phyloP scores from a whole-genome alignment of 1,284 basidiomycete species.

The Cryptococcus jaspeensis region DNA sequence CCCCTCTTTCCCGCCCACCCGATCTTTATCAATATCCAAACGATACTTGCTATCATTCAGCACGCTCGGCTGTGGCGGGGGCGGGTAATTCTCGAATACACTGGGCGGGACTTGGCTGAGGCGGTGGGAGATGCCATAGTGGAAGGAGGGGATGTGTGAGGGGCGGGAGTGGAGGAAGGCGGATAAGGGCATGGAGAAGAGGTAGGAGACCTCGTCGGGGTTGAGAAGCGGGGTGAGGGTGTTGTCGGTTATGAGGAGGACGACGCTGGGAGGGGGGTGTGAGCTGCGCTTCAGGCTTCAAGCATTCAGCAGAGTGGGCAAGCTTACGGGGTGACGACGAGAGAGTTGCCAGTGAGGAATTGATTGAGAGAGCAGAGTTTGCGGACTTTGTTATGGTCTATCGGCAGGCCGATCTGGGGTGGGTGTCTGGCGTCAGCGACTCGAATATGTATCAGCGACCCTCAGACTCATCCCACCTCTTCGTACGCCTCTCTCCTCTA shows the following conservation, averaged over 20 bases:
- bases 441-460: no score
- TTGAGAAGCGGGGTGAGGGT: slow-evolving; percentile 69
- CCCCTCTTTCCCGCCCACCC: slow-evolving; percentile 37
- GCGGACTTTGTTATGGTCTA: slow-evolving; percentile 65
- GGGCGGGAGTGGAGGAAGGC: slow-evolving; percentile 68
- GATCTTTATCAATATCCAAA: slow-evolving; percentile 7
- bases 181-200: slow-evolving; percentile 77
- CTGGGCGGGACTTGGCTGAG: slow-evolving; percentile 16
- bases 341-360: slow-evolving; percentile 66
- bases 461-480: slow-evolving; percentile 55
- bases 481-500: slow-evolving; percentile 72
- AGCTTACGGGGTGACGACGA: slow-evolving; percentile 75
- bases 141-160: slow-evolving; percentile 57
- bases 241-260: slow-evolving; percentile 71
- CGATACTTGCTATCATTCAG: not conserved
- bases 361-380: slow-evolving; percentile 72
- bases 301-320: not conserved
- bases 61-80: slow-evolving; percentile 25
- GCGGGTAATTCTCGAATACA: slow-evolving; percentile 12
- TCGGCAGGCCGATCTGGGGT: slow-evolving; percentile 71
- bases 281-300: not conserved
- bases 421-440: not conserved
- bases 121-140: slow-evolving; percentile 35
- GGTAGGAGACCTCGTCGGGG: slow-evolving; percentile 66
- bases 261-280: slow-evolving; percentile 58